Evolutionary conservation across 257 asterid genomes (phyloP), one percentile per base, ranked within the genome.

Genomic region (Galeopsis tetrahit): DNA sequence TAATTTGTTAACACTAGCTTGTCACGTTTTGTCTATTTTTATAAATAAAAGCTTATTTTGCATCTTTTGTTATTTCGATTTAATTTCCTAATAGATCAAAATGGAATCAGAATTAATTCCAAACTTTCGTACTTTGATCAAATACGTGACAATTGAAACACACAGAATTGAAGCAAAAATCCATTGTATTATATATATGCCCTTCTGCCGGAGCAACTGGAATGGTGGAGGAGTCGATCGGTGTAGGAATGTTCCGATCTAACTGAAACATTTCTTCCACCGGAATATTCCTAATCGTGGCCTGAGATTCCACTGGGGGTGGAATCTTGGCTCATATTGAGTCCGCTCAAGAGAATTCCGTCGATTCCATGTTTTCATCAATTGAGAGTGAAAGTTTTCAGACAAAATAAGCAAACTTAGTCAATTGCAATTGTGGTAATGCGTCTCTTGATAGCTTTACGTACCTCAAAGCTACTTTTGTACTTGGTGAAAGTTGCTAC

Each of bases 341-440:
- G 78, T 1, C 89, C 92, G 63, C 83, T 83, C 40, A 82, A 31
- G 2, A 89, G 84, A 71, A 89, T 79, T 8, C 90, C 92, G 51
- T 83, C 87, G 8, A 86, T 82, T 0, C 92, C 96, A 10, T 89
- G 96, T n/a, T n/a, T n/a, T n/a, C n/a, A n/a, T n/a, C n/a, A n/a
- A n/a, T n/a, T n/a, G n/a, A n/a, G n/a, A n/a, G n/a, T n/a, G n/a
- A n/a, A n/a, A n/a, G n/a, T n/a, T n/a, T n/a, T n/a, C n/a, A n/a
- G n/a, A n/a, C n/a, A n/a, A n/a, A n/a, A n/a, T n/a, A n/a, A n/a
- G n/a, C n/a, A n/a, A n/a, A n/a, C n/a, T n/a, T n/a, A n/a, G n/a
- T n/a, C n/a, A n/a, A n/a, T n/a, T n/a, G n/a, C n/a, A n/a, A n/a
- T n/a, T n/a, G n/a, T n/a, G n/a, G n/a, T n/a, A n/a, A n/a, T n/a